phyloP scores from a whole-genome alignment of 345 rosid species.

The Pistacia integerrima region DNA sequence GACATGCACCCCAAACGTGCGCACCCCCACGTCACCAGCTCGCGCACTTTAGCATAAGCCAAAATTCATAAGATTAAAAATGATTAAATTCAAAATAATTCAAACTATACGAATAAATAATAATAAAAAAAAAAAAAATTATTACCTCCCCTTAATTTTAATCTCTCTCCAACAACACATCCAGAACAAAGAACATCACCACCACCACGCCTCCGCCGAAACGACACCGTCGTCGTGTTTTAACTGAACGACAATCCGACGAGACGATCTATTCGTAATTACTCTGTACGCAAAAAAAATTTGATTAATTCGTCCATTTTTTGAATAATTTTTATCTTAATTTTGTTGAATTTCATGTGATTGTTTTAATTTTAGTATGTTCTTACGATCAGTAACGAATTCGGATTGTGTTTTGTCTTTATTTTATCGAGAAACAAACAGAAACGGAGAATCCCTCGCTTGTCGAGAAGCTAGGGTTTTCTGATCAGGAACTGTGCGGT shows the following conservation, averaged over 20 bases:
- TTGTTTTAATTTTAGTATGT: too few relatives aligned
- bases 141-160: conserved; percentile 17
- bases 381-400: neutral
- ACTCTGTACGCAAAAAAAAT: neutral
- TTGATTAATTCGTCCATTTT: neutral
- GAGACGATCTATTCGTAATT: conserved; percentile 10
- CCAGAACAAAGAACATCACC: neutral
- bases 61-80: conserved; percentile 4
- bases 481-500: conserved; percentile 15
- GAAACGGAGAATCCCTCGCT: neutral
- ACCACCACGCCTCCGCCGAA: conserved; percentile 9
- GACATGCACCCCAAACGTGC: neutral
- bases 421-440: conserved; percentile 14
- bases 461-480: conserved; percentile 9
- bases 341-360: too few relatives aligned
- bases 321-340: neutral
- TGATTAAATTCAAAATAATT: neutral
- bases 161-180: neutral
- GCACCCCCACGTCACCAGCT: neutral
- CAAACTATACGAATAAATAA: conserved; percentile 3
- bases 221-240: conserved; percentile 14
- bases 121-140: conserved; percentile 25
- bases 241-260: too few relatives aligned
- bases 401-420: neutral
- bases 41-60: neutral